Evolutionary conservation across 371 early-diverging fungal genomes (phyloP), one percentile per base, ranked within the genome.

Genomic region (Coemansia sp.): DNA sequence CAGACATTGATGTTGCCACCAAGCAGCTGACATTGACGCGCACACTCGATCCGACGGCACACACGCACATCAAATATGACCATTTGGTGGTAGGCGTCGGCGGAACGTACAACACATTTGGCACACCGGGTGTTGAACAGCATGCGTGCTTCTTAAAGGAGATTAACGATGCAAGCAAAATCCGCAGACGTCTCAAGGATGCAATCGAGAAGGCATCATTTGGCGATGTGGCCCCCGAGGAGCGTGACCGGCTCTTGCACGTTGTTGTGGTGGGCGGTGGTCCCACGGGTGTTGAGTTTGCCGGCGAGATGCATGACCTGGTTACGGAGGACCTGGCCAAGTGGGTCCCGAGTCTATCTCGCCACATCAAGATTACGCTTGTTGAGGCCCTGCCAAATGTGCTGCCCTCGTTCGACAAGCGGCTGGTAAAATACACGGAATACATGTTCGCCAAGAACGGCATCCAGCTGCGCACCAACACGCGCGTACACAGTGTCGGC

Each of bases 181-280:
- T 97, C 57, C 86, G 95, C 32, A 86, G 89, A 23, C 85, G 88
- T 36, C 79, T 97, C 56, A 92, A 92, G 89, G 92, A 93, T 75
- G 90, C 90, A 67, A 83, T 96, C 67, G 97, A 97, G 80, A 89
- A 91, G 11, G 96, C 96, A 6, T 86, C 91, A 6, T 92, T 93
- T 73, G 90, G 88, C 36, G 87, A 87, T n/a, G 90, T 93, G 74
- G 65, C 86, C 0, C 88, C 90, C 40, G 84, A 80, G 39, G 93
- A 95, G 78, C 81, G 88, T 57, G 85, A 92, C 19, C 87, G 95
- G n/a, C 73, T 95, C 61, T 82, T 97, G 73, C 91, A 92, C 74
- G 91, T 96, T 90, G 94, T 94, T 1, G 94, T 97, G 15, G 95
- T 95, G 6, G 97, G 97, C 41, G 97, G 96, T 41, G 97, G 97